phyloP scores from a whole-genome alignment of 1,139 yeast species.

The Tardiomyces blankii region DNA sequence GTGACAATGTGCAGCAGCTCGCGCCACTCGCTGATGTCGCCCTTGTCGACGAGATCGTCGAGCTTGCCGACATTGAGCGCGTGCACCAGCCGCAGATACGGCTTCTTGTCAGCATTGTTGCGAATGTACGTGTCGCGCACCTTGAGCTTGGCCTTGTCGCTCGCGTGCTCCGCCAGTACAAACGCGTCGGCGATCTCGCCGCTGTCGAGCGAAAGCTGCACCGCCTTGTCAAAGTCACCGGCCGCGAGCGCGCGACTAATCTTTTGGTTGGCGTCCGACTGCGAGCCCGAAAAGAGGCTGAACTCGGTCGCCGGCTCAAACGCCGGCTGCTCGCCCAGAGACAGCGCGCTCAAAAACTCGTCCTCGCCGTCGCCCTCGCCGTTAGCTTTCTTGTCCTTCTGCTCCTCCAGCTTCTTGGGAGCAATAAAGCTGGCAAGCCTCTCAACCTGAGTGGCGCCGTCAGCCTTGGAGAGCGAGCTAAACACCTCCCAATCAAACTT shows the following conservation, averaged over 20 bases:
- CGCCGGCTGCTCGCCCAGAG: constrained; percentile 3
- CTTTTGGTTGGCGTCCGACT: constrained; percentile 33
- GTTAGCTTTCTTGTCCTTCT: constrained; percentile 9
- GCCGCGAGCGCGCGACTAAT: constrained; percentile 48
- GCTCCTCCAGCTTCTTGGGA: constrained; percentile 11
- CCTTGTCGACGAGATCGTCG: constrained; percentile 66
- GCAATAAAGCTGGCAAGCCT: constrained; percentile 16
- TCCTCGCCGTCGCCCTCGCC: constrained; percentile 20
- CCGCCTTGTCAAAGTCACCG: constrained; percentile 61
- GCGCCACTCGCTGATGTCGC: constrained; percentile 74
- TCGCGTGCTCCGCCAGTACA: constrained; percentile 65
- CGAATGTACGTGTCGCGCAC: constrained; percentile 65
- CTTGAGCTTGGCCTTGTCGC: constrained; percentile 43
- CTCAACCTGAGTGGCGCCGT: constrained; percentile 34
- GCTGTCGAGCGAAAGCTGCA: constrained; percentile 51
- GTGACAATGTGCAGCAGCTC: constrained; percentile 63
- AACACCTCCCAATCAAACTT: constrained; percentile 73
- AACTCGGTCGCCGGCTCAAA: constrained; percentile 34
- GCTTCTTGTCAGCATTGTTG: constrained; percentile 40
- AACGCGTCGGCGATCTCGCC: constrained; percentile 70
- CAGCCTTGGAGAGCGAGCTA: constrained; percentile 37
- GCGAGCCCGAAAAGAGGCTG: constrained; percentile 28
- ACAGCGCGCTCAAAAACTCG: constrained; percentile 17
- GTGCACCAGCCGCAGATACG: constrained; percentile 65
- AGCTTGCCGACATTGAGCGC: constrained; percentile 45